Base-by-base conservation (phyloP, 1,284 basidiomycete species). In the Melampsora americana region DNA sequence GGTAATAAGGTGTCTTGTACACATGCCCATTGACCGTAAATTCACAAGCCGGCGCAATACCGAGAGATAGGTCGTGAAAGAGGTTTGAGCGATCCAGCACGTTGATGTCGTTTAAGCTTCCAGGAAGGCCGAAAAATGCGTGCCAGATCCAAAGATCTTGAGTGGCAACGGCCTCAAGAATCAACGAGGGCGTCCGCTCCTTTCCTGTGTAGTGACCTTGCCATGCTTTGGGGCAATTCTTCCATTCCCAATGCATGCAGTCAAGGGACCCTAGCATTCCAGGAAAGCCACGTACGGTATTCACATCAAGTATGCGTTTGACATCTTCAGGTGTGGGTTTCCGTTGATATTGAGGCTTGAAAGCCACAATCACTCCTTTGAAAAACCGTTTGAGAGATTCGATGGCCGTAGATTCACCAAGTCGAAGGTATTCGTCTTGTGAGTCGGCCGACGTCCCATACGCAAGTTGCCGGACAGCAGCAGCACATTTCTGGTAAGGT, bases 171-270 rank as follows among this genome's bases (percentile, higher is more conserved):
- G 28, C 48, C 26, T 73, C 62, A 2, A 66, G 39, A 11, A 73
- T 23, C 23, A 73, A n/a, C 1, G 62, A 65, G 0, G 70, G 42
- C 9, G 61, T 35, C 30, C 65, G 56, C 28, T 73, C 69, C 23
- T 70, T 70, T 1, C 69, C 59, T 61, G 42, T 39, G n/a, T 44
- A 70, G 12, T 70, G 32, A 1, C 56, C 69, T 16, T 32, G 56
- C 59, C 30, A 39, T 44, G 59, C 56, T 42, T 23, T 48, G 6
- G 69, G 69, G 59, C 20, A 70, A 56, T 46, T 62, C 39, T 61
- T 70, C 69, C 42, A 70, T 39, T 35, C 70, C 70, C 70, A 72
- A 50, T 72, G 30, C 60, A 72, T 72, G 20, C 70, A 64, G 30
- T 72, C 62, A 28, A 72, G 26, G 60, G 44, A 61, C 3, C 70